These are phyloP conservation scores for Hypoxylon cercidicola DNA, from an alignment of 495 filamentous ascomycete genomes.

Conservation along the genomic window DNA sequence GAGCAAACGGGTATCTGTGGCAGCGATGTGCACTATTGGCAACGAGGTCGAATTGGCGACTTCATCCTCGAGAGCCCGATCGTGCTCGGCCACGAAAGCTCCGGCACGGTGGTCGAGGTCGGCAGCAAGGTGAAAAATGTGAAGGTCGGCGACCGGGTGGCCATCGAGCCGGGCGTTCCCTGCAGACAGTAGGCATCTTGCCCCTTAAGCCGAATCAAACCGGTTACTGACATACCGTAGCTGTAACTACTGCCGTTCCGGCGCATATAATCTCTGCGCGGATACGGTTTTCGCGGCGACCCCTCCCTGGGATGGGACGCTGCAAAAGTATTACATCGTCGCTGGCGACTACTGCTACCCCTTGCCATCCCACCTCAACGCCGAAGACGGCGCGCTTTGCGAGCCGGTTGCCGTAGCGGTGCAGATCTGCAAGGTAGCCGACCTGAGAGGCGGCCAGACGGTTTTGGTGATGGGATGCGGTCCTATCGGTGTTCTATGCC, in stretches of 20 bases:
- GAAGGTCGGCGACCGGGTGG: conserved; percentile 69
- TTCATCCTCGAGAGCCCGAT: conserved; percentile 48
- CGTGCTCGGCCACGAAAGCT: conserved; percentile 80
- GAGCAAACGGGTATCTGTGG: conserved; percentile 53
- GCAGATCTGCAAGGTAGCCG: conserved; percentile 61
- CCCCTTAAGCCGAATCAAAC: no score
- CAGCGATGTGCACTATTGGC: conserved; percentile 48
- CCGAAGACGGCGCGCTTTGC: conserved; percentile 65
- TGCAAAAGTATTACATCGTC: neutral
- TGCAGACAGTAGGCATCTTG: conserved; percentile 51
- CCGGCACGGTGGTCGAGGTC: conserved; percentile 72
- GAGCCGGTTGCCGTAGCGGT: conserved; percentile 67
- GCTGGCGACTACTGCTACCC: conserved; percentile 30
- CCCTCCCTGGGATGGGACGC: neutral
- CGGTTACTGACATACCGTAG: no score
- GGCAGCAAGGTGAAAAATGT: conserved; percentile 72
- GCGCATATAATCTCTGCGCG: neutral
- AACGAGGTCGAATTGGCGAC: conserved; percentile 49
- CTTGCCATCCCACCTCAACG: conserved; percentile 55
- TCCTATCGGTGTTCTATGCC: conserved; percentile 65
- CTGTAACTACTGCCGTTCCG: neutral
- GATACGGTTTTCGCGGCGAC: neutral
- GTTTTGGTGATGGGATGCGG: conserved; percentile 67
- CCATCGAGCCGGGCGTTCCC: conserved; percentile 64
- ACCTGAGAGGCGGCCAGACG: conserved; percentile 57